phyloP scores from a whole-genome alignment of 345 rosid genomes.

The Populus pruinosa region DNA sequence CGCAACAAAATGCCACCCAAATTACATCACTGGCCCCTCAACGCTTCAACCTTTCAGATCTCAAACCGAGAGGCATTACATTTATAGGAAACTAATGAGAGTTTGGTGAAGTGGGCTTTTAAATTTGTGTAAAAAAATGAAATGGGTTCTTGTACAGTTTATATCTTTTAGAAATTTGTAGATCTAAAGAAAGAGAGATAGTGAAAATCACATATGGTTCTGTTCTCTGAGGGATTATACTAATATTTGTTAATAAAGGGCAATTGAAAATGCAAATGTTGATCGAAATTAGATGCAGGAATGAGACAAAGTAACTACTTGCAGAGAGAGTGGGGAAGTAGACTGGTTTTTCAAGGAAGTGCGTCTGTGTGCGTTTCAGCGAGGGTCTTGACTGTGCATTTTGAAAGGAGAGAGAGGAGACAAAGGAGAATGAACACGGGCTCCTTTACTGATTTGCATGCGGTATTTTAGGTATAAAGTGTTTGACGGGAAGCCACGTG shows the following conservation, averaged over 20 bases:
- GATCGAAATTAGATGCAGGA: conserved; percentile 17
- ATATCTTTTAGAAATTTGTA: neutral
- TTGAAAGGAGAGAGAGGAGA: neutral
- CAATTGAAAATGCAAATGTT: neutral
- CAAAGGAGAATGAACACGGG: neutral
- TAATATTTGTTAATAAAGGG: neutral
- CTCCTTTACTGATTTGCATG: neutral
- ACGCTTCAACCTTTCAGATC: neutral
- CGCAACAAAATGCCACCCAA: conserved; percentile 11
- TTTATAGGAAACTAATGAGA: neutral
- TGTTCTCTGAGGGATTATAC: neutral
- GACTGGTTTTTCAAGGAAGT: neutral
- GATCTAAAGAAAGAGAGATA: neutral
- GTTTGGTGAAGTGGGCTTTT: neutral
- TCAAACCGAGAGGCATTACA: neutral
- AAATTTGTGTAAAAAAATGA: neutral
- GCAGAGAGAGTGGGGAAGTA: conserved; percentile 6
- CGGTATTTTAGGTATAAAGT: conserved; percentile 1
- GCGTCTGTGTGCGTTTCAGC: neutral
- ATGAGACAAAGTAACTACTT: conserved; percentile 16
- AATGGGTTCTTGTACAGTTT: neutral
- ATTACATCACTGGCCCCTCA: neutral
- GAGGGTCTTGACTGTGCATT: neutral
- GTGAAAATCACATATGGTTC: neutral
- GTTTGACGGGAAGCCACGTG: neutral